Conservation (phyloP, 345 rosid species). For the Brassica incana region DNA sequence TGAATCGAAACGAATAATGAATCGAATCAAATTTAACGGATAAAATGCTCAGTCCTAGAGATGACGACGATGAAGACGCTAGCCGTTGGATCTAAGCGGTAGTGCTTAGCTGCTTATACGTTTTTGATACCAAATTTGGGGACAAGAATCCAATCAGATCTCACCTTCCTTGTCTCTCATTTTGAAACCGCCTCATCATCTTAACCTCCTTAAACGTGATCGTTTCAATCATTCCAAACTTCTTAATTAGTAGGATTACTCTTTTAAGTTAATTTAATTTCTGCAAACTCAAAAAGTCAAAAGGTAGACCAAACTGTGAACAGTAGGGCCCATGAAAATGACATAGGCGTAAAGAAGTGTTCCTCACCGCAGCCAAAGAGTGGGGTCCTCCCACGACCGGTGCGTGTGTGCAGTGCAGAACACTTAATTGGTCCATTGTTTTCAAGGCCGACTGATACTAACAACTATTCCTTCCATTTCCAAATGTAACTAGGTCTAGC, state of each 20-base stretch:
- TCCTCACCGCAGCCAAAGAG: constrained; percentile 35
- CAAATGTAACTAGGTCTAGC: too few relatives aligned
- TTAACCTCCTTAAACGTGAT: background rate
- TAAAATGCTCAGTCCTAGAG: too few relatives aligned
- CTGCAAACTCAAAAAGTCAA: constrained; percentile 16
- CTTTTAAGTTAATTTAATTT: background rate
- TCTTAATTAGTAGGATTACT: background rate
- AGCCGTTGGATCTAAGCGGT: constrained; percentile 16
- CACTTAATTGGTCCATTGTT: constrained; percentile 24
- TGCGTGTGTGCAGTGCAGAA: constrained; percentile 28
- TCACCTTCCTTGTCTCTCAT: constrained; percentile 21
- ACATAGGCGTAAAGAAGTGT: constrained; percentile 25
- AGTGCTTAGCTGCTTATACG: constrained; percentile 4
- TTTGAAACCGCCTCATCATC: constrained; percentile 30
- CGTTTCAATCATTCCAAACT: background rate
- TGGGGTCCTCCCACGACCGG: constrained; percentile 14
- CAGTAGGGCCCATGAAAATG: background rate
- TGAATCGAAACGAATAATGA: too few relatives aligned
- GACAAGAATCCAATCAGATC: constrained; percentile 21
- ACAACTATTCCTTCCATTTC: too few relatives aligned
- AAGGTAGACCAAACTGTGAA: constrained; percentile 16
- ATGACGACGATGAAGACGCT: background rate
- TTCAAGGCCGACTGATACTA: background rate
- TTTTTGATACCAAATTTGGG: constrained; percentile 14
- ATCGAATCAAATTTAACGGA: too few relatives aligned